These are phyloP conservation scores for Drechslerella coelobrocha DNA, from an alignment of 2,329 filamentous ascomycete genomes.

Conservation along the genomic window DNA sequence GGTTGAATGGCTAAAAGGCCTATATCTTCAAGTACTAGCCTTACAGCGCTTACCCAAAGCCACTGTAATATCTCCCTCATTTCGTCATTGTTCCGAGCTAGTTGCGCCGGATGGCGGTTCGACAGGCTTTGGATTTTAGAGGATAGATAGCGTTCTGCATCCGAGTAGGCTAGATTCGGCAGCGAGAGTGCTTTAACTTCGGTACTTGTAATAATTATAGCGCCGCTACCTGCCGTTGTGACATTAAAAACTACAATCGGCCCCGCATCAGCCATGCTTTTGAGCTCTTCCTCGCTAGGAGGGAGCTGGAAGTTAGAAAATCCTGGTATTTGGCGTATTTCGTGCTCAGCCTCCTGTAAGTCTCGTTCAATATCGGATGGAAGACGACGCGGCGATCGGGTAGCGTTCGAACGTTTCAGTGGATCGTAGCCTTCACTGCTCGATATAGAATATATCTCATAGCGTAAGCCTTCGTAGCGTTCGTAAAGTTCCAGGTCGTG, in stretches of 20 bases:
- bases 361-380: too few relatives aligned
- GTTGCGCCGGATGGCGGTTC: not conserved
- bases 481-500: not conserved
- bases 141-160: too few relatives aligned
- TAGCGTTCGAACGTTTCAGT: too few relatives aligned
- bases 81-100: conserved; percentile 6
- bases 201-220: conserved; percentile 40
- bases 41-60: conserved; percentile 28
- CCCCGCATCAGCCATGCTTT: conserved; percentile 1
- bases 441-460: not conserved
- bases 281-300: conserved; percentile 2
- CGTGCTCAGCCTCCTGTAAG: too few relatives aligned
- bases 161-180: conserved; percentile 15
- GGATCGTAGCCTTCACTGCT: too few relatives aligned
- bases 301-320: conserved; percentile 20
- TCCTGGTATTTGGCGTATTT: not conserved
- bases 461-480: not conserved
- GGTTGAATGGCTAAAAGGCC: conserved; percentile 3
- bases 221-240: conserved; percentile 23
- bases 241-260: conserved; percentile 48
- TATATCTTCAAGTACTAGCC: conserved; percentile 22
- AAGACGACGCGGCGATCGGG: too few relatives aligned
- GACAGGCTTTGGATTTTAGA: not conserved
- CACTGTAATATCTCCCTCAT: conserved; percentile 26
- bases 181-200: conserved; percentile 13